A percentile compares a stretch with the other conserved stretches of the same genome.
phyloP scores from a whole-genome alignment of 176 grass and related monocot species.

The Coix lacrymajobi region DNA sequence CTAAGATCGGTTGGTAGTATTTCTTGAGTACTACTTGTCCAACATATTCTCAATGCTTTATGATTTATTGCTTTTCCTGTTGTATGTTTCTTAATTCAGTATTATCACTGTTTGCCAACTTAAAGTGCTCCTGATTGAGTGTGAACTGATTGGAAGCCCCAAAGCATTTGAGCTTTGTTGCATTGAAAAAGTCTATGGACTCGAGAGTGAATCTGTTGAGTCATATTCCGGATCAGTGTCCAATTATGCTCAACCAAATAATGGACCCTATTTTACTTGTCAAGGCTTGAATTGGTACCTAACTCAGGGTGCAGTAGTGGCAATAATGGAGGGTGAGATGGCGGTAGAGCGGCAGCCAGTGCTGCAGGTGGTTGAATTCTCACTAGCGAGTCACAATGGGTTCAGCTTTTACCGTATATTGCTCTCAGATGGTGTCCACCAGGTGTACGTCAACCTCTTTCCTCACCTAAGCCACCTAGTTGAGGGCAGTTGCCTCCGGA shows the following conservation, averaged over 20 bases:
- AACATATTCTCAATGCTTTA: neutral
- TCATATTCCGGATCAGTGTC: neutral
- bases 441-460: neutral
- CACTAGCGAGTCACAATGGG: neutral
- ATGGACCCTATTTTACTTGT: neutral
- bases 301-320: neutral
- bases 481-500: neutral
- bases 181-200: neutral
- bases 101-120: neutral
- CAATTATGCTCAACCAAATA: neutral
- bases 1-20: neutral
- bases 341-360: neutral
- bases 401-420: neutral
- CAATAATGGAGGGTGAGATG: neutral
- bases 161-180: neutral
- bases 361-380: neutral
- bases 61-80: neutral
- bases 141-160: slow-evolving; percentile 7
- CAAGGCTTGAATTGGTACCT: neutral
- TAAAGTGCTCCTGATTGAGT: neutral
- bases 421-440: neutral
- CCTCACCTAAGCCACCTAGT: neutral
- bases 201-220: neutral
- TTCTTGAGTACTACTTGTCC: neutral
- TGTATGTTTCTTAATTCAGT: slow-evolving; percentile 1